These are phyloP conservation scores for Camelina sativa DNA, from an alignment of 345 rosid species.

Conservation along the genomic window DNA sequence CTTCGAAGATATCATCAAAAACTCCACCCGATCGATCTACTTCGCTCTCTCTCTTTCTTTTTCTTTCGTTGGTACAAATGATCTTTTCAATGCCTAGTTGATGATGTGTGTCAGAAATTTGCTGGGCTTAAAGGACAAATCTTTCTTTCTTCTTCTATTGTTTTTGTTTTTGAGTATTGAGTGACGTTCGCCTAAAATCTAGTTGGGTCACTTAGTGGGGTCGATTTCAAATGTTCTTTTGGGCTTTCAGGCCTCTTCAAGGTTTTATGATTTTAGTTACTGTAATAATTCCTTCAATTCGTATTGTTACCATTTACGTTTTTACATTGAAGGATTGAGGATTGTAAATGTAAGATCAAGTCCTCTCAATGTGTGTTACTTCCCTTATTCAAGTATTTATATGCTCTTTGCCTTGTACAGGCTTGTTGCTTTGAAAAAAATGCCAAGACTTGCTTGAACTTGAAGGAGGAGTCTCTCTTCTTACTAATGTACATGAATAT, in stretches of 20 bases:
- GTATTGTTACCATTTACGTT: too few relatives aligned
- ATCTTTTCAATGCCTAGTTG: conserved; percentile 41
- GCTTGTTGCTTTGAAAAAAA: conserved; percentile 2
- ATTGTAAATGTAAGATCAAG: too few relatives aligned
- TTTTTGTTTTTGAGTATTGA: background rate
- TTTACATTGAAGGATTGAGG: too few relatives aligned
- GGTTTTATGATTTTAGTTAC: background rate
- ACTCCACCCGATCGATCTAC: conserved; percentile 23
- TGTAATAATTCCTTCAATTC: background rate
- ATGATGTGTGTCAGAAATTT: conserved; percentile 27
- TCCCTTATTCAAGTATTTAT: conserved; percentile 11
- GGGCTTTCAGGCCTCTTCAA: conserved; percentile 35
- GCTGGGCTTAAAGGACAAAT: conserved; percentile 28
- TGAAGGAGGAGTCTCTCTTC: conserved; percentile 2
- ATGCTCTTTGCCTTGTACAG: background rate
- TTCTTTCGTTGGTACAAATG: conserved; percentile 14
- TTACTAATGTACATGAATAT: conserved; percentile 37
- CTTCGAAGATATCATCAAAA: conserved; percentile 30
- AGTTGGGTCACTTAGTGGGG: conserved; percentile 28
- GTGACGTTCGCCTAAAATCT: background rate
- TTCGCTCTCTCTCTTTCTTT: background rate
- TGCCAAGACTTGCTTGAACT: background rate
- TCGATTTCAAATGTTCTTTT: conserved; percentile 12
- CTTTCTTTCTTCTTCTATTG: background rate
- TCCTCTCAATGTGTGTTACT: background rate